Percentiles rank a stretch among this genome's conserved stretches.
Evolutionary conservation across 148 eudicot species (phyloP).

Genomic region (Cornus kousa): DNA sequence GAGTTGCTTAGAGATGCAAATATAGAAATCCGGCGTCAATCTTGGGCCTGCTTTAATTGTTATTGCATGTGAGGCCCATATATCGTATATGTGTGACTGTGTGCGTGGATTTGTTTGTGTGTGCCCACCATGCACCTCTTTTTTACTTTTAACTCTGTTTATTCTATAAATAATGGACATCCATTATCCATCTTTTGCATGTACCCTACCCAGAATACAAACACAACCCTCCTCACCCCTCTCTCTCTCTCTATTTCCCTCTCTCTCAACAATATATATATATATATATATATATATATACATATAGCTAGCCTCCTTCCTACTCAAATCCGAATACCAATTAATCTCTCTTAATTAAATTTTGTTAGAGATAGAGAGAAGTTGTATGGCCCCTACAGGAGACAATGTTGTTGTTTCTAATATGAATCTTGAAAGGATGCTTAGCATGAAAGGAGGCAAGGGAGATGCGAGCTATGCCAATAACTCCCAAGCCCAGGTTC

Average conservation of each 20-base stretch:
- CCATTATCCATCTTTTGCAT: neutral
- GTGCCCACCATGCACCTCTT: neutral
- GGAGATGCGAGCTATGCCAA: conserved; percentile 91
- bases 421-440: conserved; percentile 74
- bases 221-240: neutral
- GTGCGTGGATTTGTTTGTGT: neutral
- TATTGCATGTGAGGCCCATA: conserved; percentile 30
- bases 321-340: neutral
- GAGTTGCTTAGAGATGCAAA: neutral
- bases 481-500: conserved; percentile 96
- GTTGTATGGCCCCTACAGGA: conserved; percentile 44
- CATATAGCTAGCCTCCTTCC: neutral
- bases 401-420: conserved; percentile 65
- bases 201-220: neutral
- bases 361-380: neutral
- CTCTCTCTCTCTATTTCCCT: neutral
- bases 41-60: conserved; percentile 34
- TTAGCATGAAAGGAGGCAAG: conserved; percentile 98
- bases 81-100: no score
- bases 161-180: neutral
- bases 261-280: neutral
- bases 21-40: conserved; percentile 46
- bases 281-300: no score
- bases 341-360: neutral
- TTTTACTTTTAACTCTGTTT: neutral